Percentiles rank a stretch among this genome's conserved stretches.
Conservation (phyloP, 192 early-diverging fungal genomes). For the Backusella circina region DNA sequence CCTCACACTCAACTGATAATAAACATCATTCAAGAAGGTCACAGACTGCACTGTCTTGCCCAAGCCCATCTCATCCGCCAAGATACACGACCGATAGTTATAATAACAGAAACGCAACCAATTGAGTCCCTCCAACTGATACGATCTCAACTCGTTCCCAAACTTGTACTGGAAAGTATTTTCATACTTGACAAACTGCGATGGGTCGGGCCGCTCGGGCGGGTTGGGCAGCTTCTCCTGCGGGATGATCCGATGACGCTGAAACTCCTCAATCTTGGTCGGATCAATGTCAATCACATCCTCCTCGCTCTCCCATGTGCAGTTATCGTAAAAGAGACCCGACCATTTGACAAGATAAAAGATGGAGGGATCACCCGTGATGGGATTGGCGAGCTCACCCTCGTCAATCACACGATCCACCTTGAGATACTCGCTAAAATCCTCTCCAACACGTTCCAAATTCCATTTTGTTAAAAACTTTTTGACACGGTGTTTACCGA, state of each 20-base stretch:
- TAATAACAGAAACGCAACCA: constrained; percentile 83
- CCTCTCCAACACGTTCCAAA: constrained; percentile 50
- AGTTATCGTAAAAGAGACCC: constrained; percentile 62
- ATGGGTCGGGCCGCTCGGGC: constrained; percentile 41
- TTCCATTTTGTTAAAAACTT: constrained; percentile 69
- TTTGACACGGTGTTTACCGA: constrained; percentile 67
- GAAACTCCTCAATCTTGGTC: constrained; percentile 67
- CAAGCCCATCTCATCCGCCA: constrained; percentile 92
- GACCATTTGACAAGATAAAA: constrained; percentile 80
- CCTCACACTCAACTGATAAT: constrained; percentile 52
- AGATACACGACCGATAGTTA: constrained; percentile 73
- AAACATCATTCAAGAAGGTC: constrained; percentile 70
- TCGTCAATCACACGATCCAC: constrained; percentile 85
- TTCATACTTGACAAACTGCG: constrained; percentile 50
- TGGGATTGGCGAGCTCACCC: constrained; percentile 58
- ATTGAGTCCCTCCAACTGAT: constrained; percentile 83
- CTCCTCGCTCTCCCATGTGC: constrained; percentile 69
- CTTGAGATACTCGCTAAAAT: constrained; percentile 63
- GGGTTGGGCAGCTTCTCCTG: constrained; percentile 42
- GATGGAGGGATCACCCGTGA: constrained; percentile 48
- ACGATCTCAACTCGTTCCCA: constrained; percentile 66
- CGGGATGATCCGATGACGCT: constrained; percentile 54
- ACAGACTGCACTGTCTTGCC: constrained; percentile 64
- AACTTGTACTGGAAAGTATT: constrained; percentile 55
- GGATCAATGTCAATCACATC: constrained; percentile 56